phyloP scores from a whole-genome alignment of 305 asterid species.

The Plantago coronopus region DNA sequence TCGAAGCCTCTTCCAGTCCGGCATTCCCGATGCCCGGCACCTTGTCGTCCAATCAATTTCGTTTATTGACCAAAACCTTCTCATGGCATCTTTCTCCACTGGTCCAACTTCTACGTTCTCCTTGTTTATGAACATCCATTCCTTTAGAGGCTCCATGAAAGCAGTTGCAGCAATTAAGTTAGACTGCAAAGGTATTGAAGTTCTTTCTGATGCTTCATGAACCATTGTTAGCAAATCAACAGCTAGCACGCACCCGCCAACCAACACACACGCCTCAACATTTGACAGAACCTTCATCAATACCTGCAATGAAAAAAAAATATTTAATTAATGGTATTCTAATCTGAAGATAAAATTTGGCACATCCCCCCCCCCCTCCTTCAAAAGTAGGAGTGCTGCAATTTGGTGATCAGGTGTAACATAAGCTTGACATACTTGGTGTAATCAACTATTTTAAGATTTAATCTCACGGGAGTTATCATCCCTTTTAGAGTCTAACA shows the following conservation, averaged over 20 bases:
- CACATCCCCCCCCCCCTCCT: too few relatives aligned
- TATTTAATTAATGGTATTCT: conserved; percentile 18
- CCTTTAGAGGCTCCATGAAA: conserved; percentile 94
- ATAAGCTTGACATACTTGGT: too few relatives aligned
- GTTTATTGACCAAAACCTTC: conserved; percentile 90
- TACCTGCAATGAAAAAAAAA: conserved; percentile 46
- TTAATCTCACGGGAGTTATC: too few relatives aligned
- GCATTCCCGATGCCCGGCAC: conserved; percentile 96
- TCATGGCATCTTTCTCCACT: conserved; percentile 89
- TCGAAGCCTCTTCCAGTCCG: conserved; percentile 93
- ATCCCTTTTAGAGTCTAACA: too few relatives aligned
- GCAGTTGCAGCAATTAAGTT: conserved; percentile 97
- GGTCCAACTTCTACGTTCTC: conserved; percentile 85
- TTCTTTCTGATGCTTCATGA: conserved; percentile 97
- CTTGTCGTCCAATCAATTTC: conserved; percentile 93
- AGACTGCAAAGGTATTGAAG: conserved; percentile 95
- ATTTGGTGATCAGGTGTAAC: too few relatives aligned
- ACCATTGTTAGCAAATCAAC: conserved; percentile 89
- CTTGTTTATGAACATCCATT: conserved; percentile 81
- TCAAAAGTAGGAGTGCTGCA: too few relatives aligned
- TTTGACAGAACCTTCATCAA: conserved; percentile 89
- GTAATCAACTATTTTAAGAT: too few relatives aligned
- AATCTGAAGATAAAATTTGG: neutral
- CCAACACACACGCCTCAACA: conserved; percentile 95
- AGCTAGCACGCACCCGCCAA: conserved; percentile 97